Conservation (phyloP, 768 basidiomycete species). For the Boletus bicolor region DNA sequence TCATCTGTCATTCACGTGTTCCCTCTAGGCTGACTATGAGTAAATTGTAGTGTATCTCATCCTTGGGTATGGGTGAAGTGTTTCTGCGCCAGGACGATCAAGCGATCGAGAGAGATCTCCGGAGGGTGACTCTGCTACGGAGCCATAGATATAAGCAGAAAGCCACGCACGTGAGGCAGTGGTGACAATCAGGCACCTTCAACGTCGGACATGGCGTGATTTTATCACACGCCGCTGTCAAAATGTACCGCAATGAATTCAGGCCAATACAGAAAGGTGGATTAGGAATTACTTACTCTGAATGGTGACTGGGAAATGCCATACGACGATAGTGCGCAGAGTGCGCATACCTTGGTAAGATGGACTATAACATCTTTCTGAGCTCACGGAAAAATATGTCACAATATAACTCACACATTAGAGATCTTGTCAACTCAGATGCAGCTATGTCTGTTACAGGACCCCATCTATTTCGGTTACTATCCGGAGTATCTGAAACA, state of each 20-base stretch:
- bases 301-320: conserved; percentile 77
- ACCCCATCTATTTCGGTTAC: conserved; percentile 68
- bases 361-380: conserved; percentile 26
- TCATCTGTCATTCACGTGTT: conserved; percentile 22
- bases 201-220: conserved; percentile 69
- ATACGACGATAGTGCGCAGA: conserved; percentile 64
- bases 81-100: conserved; percentile 69
- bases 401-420: too few species aligned
- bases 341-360: conserved; percentile 53
- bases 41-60: conserved; percentile 71
- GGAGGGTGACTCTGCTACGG: conserved; percentile 61
- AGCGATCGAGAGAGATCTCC: conserved; percentile 58
- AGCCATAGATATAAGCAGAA: conserved; percentile 63
- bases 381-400: conserved; percentile 25
- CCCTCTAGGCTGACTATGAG: conserved; percentile 53
- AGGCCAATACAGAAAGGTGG: conserved; percentile 58
- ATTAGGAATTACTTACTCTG: conserved; percentile 81
- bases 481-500: conserved; percentile 60
- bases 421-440: neutral
- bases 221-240: conserved; percentile 67
- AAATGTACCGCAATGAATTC: conserved; percentile 65
- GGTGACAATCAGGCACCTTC: conserved; percentile 10
- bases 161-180: neutral
- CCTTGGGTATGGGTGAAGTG: conserved; percentile 66
- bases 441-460: conserved; percentile 32